Evolutionary conservation across 129 eudicot species (phyloP), one percentile per base, ranked within the genome.

Genomic region (Chrysanthemum lavandulifolium): DNA sequence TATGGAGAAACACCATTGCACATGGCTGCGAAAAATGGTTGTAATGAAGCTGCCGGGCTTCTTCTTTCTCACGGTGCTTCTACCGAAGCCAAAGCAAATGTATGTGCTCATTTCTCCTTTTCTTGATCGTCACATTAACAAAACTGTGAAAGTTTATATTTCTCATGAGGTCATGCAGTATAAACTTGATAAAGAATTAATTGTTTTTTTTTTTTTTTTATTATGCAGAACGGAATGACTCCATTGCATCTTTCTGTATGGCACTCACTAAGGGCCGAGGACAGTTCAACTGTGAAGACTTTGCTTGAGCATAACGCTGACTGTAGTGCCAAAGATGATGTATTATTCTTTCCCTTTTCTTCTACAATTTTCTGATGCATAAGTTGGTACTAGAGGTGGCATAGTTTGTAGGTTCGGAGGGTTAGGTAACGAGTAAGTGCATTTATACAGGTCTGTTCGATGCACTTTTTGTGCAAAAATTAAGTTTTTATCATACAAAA

Each of bases 1-100:
- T 91, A 91, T 76, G 97, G 97, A 68, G 97, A 91, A 81, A 91
- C 97, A 69, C 96, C 97, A 60, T 80, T 91, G 69, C 97, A 91
- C 76, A 91, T 91, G 93, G 97, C 97, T 62, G 96, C 97, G 31
- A 91, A 91, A 80, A 88, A 91, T 55, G 97, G 97, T 31, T 88
- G 93, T 71, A 84, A 83, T 77, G 96, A 86, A 71, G 86, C 96
- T 62, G 93, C 87, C 10, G 81, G 80, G 79, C 54, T 88, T 67
- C 97, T 91, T 84, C 96, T 91, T 64, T 82, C 91, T 73, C 92
- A 81, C 49, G 98, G 97, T 78, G 91, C 98, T 67, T 84, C 73
- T 78, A 73, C 86, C 19, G 98, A 94, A 86, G 96, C 98, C 74
- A 90, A 87, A 83, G 97, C 98, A 79, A 94, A 94, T 84, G 98